phyloP scores from a whole-genome alignment of 805 yeast species.

The Wickerhamomyces alni region DNA sequence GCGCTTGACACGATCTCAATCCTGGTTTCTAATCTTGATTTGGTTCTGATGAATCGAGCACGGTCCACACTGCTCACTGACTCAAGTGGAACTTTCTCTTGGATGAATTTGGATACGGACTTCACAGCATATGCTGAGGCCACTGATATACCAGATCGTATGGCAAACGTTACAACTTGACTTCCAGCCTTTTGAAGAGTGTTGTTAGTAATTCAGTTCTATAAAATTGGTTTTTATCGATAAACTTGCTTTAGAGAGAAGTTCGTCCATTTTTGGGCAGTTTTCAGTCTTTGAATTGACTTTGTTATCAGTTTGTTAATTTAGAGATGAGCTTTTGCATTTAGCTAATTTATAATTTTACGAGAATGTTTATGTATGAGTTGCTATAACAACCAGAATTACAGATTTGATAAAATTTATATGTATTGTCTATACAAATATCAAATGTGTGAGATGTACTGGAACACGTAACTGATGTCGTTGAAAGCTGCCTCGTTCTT shows the following conservation, averaged over 20 bases:
- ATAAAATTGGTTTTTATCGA: no score
- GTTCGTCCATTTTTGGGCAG: slow-evolving; percentile 37
- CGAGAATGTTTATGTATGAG: no score
- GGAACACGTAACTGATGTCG: slow-evolving; percentile 83
- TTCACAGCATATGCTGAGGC: slow-evolving; percentile 71
- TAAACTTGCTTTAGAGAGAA: slow-evolving; percentile 27
- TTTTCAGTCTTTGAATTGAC: no score
- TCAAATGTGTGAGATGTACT: slow-evolving; percentile 73
- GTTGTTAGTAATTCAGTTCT: no score
- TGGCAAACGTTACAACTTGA: slow-evolving; percentile 76
- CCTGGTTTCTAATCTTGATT: slow-evolving; percentile 45
- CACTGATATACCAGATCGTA: slow-evolving; percentile 66
- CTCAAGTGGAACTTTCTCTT: slow-evolving; percentile 41
- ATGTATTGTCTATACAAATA: no score
- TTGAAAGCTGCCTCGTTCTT: slow-evolving; percentile 64
- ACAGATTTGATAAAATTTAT: no score
- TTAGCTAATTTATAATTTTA: no score
- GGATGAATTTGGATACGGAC: slow-evolving; percentile 52
- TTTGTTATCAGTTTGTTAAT: no score
- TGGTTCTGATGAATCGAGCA: slow-evolving; percentile 33
- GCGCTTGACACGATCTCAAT: slow-evolving; percentile 59
- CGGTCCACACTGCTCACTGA: slow-evolving; percentile 28
- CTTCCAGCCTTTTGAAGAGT: slow-evolving; percentile 46
- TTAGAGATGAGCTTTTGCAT: no score
- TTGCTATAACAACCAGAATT: no score